A percentile compares a stretch with the other conserved stretches of the same genome.
phyloP scores from a whole-genome alignment of 23 red algal genomes.

The Gracilaria domingensis region DNA sequence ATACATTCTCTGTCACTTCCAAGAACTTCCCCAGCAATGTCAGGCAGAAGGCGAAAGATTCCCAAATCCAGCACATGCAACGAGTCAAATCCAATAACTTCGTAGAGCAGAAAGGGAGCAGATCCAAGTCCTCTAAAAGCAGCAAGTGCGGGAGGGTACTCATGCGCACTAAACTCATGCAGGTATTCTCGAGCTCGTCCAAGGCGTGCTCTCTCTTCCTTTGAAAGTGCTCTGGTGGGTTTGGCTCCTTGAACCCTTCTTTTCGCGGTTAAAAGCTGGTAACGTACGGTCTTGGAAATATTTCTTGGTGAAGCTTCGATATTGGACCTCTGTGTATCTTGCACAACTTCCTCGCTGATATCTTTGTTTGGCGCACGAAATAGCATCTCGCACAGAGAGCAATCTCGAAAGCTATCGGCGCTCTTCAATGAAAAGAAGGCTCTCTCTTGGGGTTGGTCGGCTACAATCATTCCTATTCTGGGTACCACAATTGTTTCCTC shows the following conservation, averaged over 20 bases:
- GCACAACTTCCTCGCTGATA: no score
- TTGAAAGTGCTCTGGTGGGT: neutral
- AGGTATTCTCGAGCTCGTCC: neutral
- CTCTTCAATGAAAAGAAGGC: neutral
- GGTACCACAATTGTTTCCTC: neutral
- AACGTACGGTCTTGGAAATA: neutral
- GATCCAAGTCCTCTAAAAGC: neutral
- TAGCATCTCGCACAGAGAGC: neutral
- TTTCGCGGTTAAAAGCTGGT: neutral
- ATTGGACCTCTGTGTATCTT: no score
- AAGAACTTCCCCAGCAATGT: neutral
- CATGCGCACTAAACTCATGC: neutral
- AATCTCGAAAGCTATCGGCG: neutral
- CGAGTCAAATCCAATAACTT: neutral
- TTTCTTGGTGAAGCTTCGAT: neutral
- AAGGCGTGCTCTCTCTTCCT: neutral
- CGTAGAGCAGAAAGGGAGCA: neutral
- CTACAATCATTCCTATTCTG: neutral
- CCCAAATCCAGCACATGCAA: neutral
- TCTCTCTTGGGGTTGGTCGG: conserved; percentile 9
- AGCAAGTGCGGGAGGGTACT: neutral
- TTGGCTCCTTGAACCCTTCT: neutral
- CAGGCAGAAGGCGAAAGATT: neutral
- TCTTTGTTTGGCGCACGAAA: no score
- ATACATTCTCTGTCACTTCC: neutral